A percentile compares a stretch with the other conserved stretches of the same genome.
These are phyloP conservation scores for Candida ovalis DNA, from an alignment of 805 yeast species.

Conservation along the genomic window DNA sequence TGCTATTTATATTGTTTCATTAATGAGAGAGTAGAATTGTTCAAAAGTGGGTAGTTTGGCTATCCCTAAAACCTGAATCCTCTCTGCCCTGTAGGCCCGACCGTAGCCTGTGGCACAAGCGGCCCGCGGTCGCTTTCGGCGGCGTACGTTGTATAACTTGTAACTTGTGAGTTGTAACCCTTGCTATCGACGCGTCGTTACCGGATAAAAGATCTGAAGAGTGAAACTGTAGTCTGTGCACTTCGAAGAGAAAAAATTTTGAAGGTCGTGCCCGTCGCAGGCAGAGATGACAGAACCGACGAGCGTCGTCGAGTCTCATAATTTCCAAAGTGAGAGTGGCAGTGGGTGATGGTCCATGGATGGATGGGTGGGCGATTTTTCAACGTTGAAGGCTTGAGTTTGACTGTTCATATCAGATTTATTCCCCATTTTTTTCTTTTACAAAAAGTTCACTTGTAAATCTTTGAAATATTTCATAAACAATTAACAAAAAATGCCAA, in stretches of 20 bases:
- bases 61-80: neutral
- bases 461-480: neutral
- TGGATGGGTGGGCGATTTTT: neutral
- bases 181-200: neutral
- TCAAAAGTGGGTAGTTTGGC: neutral
- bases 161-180: too few species aligned
- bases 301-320: too few species aligned
- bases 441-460: neutral
- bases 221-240: too few species aligned
- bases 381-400: neutral
- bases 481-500: constrained; percentile 50
- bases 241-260: too few species aligned
- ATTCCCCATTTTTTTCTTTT: neutral
- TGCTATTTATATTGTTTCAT: neutral
- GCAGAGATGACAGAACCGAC: neutral
- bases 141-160: too few species aligned
- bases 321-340: too few species aligned
- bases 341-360: neutral
- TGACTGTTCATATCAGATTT: neutral
- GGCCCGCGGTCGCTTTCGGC: too few species aligned
- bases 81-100: too few species aligned
- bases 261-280: neutral
- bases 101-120: too few species aligned
- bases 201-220: neutral
- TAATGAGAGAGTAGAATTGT: too few species aligned